phyloP scores from a whole-genome alignment of 306 rosid species.

The Lathyrus tuberosus region DNA sequence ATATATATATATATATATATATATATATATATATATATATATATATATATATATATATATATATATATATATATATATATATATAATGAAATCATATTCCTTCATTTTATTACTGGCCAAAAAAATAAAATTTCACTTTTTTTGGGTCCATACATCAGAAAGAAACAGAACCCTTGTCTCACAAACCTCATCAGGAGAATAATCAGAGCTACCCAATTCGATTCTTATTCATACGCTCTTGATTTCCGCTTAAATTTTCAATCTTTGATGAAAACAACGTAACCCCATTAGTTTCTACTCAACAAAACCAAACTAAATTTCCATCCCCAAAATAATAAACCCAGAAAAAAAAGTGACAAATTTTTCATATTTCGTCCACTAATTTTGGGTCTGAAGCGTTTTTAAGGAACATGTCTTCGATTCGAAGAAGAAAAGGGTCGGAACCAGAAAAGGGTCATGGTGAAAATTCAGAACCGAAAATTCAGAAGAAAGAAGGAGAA shows the following conservation, averaged over 20 bases:
- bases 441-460: constrained; percentile 43
- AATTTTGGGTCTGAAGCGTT: constrained; percentile 15
- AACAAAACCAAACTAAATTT: not conserved
- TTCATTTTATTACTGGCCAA: too few relatives aligned
- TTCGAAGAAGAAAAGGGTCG: constrained; percentile 64
- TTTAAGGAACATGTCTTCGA: constrained; percentile 49
- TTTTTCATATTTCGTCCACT: not conserved
- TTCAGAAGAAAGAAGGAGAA: constrained; percentile 9
- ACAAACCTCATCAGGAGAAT: not conserved
- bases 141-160: not conserved
- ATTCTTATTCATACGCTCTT: not conserved
- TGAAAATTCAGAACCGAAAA: constrained; percentile 38
- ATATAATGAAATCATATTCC: not conserved
- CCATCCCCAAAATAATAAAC: not conserved
- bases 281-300: constrained; percentile 13
- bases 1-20: too few relatives aligned
- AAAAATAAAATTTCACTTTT: not conserved
- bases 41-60: too few relatives aligned
- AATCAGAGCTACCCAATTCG: constrained; percentile 7
- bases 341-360: not conserved
- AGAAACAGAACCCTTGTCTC: not conserved
- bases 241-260: constrained; percentile 1
- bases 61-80: too few relatives aligned
- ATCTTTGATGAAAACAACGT: constrained; percentile 28
- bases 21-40: too few relatives aligned